Percentiles rank a stretch among this genome's conserved stretches.
These are phyloP conservation scores for Dictyostelium intermedium DNA, from an alignment of 78 protist genomes.

Conservation along the genomic window DNA sequence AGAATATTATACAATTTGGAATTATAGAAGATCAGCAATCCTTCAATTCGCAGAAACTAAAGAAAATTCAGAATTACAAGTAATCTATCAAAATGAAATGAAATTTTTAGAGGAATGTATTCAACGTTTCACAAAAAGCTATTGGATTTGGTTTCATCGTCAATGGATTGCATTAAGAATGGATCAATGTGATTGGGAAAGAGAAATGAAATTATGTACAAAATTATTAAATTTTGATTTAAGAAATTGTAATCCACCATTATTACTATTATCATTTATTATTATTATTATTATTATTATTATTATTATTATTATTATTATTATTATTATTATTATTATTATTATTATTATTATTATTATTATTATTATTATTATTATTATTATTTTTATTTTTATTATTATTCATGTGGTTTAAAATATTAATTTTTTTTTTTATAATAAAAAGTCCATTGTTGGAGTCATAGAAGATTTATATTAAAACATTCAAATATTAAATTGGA, in stretches of 20 bases:
- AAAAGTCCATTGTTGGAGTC: conserved; percentile 92
- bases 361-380: not conserved
- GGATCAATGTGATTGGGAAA: conserved; percentile 64
- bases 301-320: not conserved
- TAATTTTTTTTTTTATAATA: not conserved
- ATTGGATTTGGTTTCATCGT: conserved; percentile 86
- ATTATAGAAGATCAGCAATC: conserved; percentile 84
- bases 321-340: too few species aligned
- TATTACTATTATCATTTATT: not conserved
- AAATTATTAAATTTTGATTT: conserved; percentile 85
- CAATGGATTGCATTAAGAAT: conserved; percentile 56
- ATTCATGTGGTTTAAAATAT: too few species aligned
- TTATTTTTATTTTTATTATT: not conserved
- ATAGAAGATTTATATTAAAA: conserved; percentile 81
- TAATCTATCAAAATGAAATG: conserved; percentile 37
- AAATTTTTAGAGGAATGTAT: conserved; percentile 60
- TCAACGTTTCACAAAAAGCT: conserved; percentile 57
- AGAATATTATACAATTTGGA: conserved; percentile 93
- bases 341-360: conserved; percentile 73
- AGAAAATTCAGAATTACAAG: conserved; percentile 25
- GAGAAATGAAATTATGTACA: conserved; percentile 78
- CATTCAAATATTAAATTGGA: not conserved
- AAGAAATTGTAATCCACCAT: conserved; percentile 88
- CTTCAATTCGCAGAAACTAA: not conserved
- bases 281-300: not conserved